Conservation (phyloP, 352 stramenopile genomes). For the Phytopythium delawarense region DNA sequence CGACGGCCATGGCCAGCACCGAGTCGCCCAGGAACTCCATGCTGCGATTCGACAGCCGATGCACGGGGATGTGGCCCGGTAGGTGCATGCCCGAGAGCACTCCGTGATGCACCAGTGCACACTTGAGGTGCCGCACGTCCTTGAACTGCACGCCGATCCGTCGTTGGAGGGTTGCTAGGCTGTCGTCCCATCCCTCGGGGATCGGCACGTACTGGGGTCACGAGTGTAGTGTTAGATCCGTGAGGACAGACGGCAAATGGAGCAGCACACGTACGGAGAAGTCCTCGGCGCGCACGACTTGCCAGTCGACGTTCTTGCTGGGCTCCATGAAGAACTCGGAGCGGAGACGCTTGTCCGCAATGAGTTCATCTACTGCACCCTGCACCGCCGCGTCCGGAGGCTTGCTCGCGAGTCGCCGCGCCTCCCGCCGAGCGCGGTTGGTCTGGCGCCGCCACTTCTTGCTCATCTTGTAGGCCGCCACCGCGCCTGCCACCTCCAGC, state of each 20-base stretch:
- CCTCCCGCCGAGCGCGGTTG: not conserved
- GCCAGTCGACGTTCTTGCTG: conserved; percentile 21
- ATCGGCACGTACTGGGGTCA: conserved; percentile 16
- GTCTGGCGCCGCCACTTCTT: not conserved
- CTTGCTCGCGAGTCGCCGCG: not conserved
- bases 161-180: conserved; percentile 28
- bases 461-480: not conserved
- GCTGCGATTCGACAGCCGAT: conserved; percentile 55
- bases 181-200: conserved; percentile 30
- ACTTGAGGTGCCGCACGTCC: conserved; percentile 38
- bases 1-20: conserved; percentile 36
- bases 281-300: conserved; percentile 23
- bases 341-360: conserved; percentile 13
- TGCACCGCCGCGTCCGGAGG: too few species aligned
- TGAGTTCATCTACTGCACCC: not conserved
- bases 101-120: conserved; percentile 54
- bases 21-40: conserved; percentile 62
- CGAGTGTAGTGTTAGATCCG: not conserved
- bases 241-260: not conserved
- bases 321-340: conserved; percentile 15
- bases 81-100: conserved; percentile 24
- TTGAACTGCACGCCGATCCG: conserved; percentile 41
- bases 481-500: not conserved
- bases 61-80: conserved; percentile 17
- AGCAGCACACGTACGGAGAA: conserved; percentile 15